Evolutionary conservation across 352 stramenopile genomes (phyloP), one percentile per base, ranked within the genome.

Genomic region (Ophiocytium majus): DNA sequence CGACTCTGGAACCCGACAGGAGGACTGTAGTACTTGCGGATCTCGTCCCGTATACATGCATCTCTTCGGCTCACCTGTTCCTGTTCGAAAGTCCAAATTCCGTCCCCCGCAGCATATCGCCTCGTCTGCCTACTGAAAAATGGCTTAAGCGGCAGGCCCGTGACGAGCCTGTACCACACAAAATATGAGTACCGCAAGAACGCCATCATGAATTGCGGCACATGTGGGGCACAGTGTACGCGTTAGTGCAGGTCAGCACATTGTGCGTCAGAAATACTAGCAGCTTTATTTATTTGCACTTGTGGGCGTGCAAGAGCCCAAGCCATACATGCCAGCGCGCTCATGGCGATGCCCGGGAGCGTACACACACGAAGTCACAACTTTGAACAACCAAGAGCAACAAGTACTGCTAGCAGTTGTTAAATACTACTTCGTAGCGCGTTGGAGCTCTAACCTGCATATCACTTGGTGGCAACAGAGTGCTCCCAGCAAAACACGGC

Each of bases 31-130:
- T n/a, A n/a, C n/a, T n/a, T n/a, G n/a, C n/a, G n/a, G n/a, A n/a
- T n/a, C n/a, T n/a, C n/a, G n/a, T n/a, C n/a, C n/a, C n/a, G n/a
- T n/a, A n/a, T 74, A 14, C 63, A 9, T 23, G 23, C 63, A 74
- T 74, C 31, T 0, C 31, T 74, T 23, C 31, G n/a, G 63, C 10
- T 14, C 49, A 57, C 14, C 0, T 49, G 34, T 14, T 83, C 83
- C 81, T 89, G 85, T 33, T 89, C 85, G 66, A 89, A 89, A n/a
- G 81, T 80, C 85, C 85, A 89, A 76, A 89, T 89, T 9, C 64
- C 64, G 1, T 76, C 1, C 64, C n/a, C 64, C 10, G 64, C 64
- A 9, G 5, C 64, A 35, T 76, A 32, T 10, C 64, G 64, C 64
- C 64, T 76, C 64, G 32, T 35, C 64, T 35, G 5, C 76, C 85